Evolutionary conservation across 148 eudicot species (phyloP), one percentile per base, ranked within the genome.

Genomic region (Chenopodium quinoa): DNA sequence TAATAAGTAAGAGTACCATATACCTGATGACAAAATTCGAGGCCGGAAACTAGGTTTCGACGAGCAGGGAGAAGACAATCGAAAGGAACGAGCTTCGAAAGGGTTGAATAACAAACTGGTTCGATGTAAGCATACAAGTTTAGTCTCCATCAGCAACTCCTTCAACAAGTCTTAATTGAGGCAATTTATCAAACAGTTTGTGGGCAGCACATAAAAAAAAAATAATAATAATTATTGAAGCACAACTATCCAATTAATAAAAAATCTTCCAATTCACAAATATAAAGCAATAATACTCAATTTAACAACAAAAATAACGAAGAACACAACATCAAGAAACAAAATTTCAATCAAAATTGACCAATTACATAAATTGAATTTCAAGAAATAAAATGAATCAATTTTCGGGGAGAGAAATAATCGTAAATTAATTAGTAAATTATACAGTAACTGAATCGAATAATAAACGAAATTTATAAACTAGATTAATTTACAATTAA

Each of bases 101-200:
- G 65, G 50, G 16, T 47, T 83, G 82, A 54, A 64, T 7, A 54
- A 2, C 46, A 50, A 78, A 64, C 7, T 72, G 67, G 73, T 72
- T 66, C 81, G 85, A 83, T 83, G 78, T 65, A 83, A 83, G 78
- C 82, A 83, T 17, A 78, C 82, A 78, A 83, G 81, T 83, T 65
- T 83, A 83, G 81, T 73, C 81, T 81, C 83, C 81, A 78, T 81
- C 83, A 85, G 79, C 84, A 80, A 81, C 77, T 60, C 83, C 83
- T 81, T 79, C 86, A 77, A 76, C 14, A 40, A 40, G 27, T 66
- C 69, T 71, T 44, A 72, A 8, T 71, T 44, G 14, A 60, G 60
- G n/a, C 27, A 71, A 44, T 46, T 72, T 2, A 16, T 40, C n/a
- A 44, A 72, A 22, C 13, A 7, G 2, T 72, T 72, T 34, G 37